Evolutionary conservation across 768 basidiomycete genomes (phyloP), one percentile per base, ranked within the genome.

Genomic region (Pulveroboletus frians): DNA sequence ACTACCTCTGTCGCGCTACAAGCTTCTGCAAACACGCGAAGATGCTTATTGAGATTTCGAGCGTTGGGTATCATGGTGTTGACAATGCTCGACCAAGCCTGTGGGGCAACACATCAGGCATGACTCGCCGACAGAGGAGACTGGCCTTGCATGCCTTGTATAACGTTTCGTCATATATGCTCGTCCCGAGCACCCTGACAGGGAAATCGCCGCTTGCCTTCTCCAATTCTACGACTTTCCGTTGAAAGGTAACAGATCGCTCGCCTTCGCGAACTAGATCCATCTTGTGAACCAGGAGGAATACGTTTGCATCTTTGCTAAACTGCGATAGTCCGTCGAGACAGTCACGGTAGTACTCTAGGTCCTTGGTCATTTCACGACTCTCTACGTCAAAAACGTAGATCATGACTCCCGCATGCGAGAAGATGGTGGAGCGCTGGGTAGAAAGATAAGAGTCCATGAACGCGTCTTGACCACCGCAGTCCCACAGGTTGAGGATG

Each of bases 81-180:
- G 14, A 99, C 93, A 51, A 99, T 95, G 55, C 84, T 85, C 17
- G 96, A 98, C 96, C 96, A 98, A 17, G 96, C 96, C 95, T 98
- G 47, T 31, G 9, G 40, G 30, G 18, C 46, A 23, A 15, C 10
- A 20, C n/a, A 49, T 65, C 38, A 44, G 44, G 49, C 32, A 42
- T 48, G 47, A 43, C 41, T 41, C n/a, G 26, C n/a, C 17, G 15
- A 51, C 49, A 42, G 45, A 17, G 42, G 39, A 40, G 23, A 30
- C 30, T 35, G 39, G 32, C 3, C 20, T 21, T 9, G 30, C 65
- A 50, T 55, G 85, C 94, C 78, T 88, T 92, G 76, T 98, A 99
- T 41, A 99, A 71, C 57, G 88, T 92, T 69, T 99, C 95, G 65
- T 99, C 93, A 69, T 92, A 96, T 56, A 99, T 99, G 63, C 88